Evolutionary conservation across 2,329 filamentous ascomycete genomes (phyloP).

Genomic region (Colletotrichum tofieldiae): DNA sequence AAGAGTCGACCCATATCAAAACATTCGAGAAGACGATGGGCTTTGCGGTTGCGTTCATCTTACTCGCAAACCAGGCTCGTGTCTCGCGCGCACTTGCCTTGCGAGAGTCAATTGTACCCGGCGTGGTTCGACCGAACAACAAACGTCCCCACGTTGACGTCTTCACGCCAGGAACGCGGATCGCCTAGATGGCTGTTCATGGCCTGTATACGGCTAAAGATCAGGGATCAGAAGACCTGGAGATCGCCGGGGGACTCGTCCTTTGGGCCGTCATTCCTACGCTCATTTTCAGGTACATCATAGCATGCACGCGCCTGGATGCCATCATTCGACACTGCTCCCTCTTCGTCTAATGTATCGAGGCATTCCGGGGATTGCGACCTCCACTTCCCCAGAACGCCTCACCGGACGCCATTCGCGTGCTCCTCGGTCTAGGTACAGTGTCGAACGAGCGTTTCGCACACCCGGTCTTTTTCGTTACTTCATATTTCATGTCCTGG

Average conservation of each 20-base stretch:
- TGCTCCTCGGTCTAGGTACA: slow-evolving; percentile 12
- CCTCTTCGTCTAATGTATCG: slow-evolving; percentile 28
- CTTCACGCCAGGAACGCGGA: slow-evolving; percentile 28
- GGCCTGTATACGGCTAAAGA: slow-evolving; percentile 28
- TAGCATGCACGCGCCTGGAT: neutral
- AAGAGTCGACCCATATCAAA: neutral
- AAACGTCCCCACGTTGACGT: slow-evolving; percentile 37
- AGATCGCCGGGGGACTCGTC: neutral
- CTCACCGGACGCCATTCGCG: slow-evolving; percentile 9
- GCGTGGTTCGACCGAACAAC: neutral
- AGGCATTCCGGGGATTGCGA: slow-evolving; percentile 16
- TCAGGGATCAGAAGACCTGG: slow-evolving; percentile 27
- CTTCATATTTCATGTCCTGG: neutral
- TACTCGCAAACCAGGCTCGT: slow-evolving; percentile 23
- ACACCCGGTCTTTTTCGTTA: slow-evolving; percentile 1
- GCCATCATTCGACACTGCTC: neutral
- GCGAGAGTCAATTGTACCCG: slow-evolving; percentile 11
- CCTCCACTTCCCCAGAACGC: slow-evolving; percentile 20
- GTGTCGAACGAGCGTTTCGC: slow-evolving; percentile 22
- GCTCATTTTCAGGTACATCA: slow-evolving; percentile 4
- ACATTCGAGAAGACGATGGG: neutral
- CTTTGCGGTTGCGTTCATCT: slow-evolving; percentile 9
- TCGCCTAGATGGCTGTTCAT: neutral
- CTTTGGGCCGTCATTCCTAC: slow-evolving; percentile 28
- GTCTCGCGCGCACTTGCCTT: slow-evolving; percentile 7